Evolutionary conservation across 805 yeast species (phyloP), one percentile per base, ranked within the genome.

Genomic region (Candida silvicultrix): DNA sequence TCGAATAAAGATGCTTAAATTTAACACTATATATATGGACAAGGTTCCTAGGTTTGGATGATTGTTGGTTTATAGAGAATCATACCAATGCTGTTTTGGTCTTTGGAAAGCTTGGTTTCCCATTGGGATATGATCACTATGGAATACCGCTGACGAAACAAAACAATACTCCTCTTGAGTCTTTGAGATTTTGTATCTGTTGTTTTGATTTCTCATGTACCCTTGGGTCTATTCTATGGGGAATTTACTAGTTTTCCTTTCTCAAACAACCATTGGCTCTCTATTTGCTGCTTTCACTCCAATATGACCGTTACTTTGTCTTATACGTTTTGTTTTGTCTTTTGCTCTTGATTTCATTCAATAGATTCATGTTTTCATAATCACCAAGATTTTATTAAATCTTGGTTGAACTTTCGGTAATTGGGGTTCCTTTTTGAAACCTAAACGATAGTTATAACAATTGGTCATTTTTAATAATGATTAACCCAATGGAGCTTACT

Each of bases 401-500:
- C 40, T 45, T 49, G 52, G 51, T 46, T 37, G 39, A 55, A 52
- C 52, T 57, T 79, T 81, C 84, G 86, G 85, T 84, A 78, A 49
- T 65, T 83, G 81, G 62, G 75, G 70, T 65, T 57, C n/a, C n/a
- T n/a, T 51, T 47, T 51, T 16, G 22, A 57, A 65, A 70, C 73
- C 81, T 72, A 79, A 74, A 81, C 83, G 77, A 82, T 71, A 83
- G 89, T 77, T 76, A 82, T 83, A 75, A 77, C 86, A 80, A 80
- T 77, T 81, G 80, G 61, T 32, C 38, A 47, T 46, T 45, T 44
- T 45, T 39, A 35, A 41, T 43, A 38, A 41, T 38, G 49, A 43
- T 61, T 69, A 82, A 82, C 89, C 77, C 89, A 82, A 83, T 83
- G 89, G 89, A 83, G 89, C 89, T 83, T 80, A 83, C 83, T 81